Percentiles rank a stretch among this genome's conserved stretches.
These are phyloP conservation scores for Diplodia intermedia DNA, from an alignment of 2,329 filamentous ascomycete species.

Conservation along the genomic window DNA sequence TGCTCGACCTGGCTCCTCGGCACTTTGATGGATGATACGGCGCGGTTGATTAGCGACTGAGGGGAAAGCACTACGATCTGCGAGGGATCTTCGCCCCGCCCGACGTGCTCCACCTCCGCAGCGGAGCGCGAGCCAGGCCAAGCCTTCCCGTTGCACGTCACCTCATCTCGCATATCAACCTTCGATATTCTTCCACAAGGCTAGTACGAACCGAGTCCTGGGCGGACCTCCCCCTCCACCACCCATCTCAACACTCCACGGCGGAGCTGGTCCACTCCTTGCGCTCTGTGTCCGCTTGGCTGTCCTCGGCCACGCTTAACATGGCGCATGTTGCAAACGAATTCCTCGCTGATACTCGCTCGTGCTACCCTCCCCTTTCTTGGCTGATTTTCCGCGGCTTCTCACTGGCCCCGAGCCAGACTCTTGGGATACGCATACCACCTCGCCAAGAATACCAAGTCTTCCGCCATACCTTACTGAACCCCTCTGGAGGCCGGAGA, in stretches of 20 bases:
- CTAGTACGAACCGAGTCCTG: not conserved
- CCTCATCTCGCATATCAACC: not conserved
- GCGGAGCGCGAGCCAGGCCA: conserved; percentile 2
- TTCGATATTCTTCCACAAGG: not conserved
- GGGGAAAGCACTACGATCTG: conserved; percentile 22
- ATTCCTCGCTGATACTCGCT: not conserved
- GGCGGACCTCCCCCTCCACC: conserved; percentile 1
- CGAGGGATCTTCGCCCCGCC: conserved; percentile 17
- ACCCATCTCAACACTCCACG: conserved; percentile 5
- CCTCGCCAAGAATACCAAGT: conserved; percentile 28
- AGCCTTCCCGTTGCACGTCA: not conserved
- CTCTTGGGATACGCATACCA: not conserved
- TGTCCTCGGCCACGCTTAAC: not conserved
- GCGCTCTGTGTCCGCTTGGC: not conserved
- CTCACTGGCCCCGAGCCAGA: not conserved
- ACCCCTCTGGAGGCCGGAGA: not conserved
- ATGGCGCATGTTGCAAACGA: not conserved
- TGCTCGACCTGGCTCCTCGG: no score
- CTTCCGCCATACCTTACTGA: conserved; percentile 8
- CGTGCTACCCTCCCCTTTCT: conserved; percentile 20
- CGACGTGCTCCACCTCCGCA: conserved; percentile 7
- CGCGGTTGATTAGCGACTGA: not conserved
- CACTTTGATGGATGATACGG: no score
- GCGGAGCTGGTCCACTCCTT: not conserved
- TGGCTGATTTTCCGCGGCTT: not conserved